Evolutionary conservation across 2,329 filamentous ascomycete species (phyloP).

Genomic region (Alternaria angustiovoidea): DNA sequence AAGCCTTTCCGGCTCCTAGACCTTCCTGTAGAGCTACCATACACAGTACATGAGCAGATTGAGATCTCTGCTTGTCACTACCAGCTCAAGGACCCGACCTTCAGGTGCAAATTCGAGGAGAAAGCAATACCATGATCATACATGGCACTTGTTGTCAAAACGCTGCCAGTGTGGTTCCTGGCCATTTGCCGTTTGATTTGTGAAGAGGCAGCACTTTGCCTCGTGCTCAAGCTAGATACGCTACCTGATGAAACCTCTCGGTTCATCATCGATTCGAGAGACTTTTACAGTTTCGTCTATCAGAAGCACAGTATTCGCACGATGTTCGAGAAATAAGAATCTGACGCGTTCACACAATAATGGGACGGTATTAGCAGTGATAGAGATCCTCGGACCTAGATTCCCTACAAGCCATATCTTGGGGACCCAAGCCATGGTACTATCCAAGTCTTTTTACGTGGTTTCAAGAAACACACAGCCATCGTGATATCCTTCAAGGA

Average conservation of each 20-base stretch:
- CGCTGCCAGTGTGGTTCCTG: background rate
- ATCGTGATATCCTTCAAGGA: too few relatives aligned
- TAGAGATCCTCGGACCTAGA: background rate
- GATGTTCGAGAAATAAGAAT: background rate
- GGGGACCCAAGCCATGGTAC: background rate
- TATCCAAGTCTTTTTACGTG: background rate
- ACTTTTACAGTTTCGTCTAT: background rate
- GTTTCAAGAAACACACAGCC: background rate
- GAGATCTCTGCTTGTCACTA: background rate
- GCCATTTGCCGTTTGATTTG: background rate
- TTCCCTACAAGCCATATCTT: background rate
- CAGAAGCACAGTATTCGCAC: background rate
- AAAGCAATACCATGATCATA: background rate
- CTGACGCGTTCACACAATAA: background rate
- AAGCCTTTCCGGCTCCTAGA: background rate
- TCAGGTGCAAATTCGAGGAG: background rate
- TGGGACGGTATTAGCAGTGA: background rate
- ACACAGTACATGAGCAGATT: background rate
- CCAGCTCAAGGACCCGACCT: background rate
- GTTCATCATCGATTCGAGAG: background rate
- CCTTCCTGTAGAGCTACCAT: background rate
- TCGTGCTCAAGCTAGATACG: background rate
- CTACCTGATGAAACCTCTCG: background rate
- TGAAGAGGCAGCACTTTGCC: background rate
- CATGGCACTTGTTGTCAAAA: background rate